phyloP scores from a whole-genome alignment of 306 rosid genomes.

The Neltuma alba region DNA sequence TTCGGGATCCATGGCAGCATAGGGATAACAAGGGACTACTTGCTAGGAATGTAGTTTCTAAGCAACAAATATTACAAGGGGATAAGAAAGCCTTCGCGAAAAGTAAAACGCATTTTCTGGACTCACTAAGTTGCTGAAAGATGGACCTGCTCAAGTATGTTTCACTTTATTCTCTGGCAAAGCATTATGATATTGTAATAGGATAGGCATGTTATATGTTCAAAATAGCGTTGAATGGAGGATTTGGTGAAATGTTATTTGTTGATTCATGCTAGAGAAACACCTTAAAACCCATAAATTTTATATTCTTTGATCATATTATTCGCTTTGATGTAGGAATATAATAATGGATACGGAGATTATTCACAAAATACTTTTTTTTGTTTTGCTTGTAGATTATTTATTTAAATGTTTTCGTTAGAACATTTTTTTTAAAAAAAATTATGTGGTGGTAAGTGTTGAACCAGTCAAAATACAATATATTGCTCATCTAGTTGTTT shows the following conservation, averaged over 20 bases:
- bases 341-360: background rate
- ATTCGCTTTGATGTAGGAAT: background rate
- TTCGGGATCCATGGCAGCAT: slow-evolving; percentile 57
- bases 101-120: slow-evolving; percentile 10
- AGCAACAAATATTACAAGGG: background rate
- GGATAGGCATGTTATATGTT: background rate
- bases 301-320: background rate
- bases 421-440: background rate
- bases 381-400: background rate
- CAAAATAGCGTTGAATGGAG: slow-evolving; percentile 7
- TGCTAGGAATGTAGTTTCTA: slow-evolving; percentile 29
- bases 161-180: slow-evolving; percentile 1
- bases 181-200: slow-evolving; percentile 9
- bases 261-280: slow-evolving; percentile 24
- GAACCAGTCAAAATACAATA: too few species aligned
- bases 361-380: background rate
- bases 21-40: slow-evolving; percentile 29
- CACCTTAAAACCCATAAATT: background rate
- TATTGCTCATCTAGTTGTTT: too few species aligned
- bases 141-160: slow-evolving; percentile 21
- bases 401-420: too few species aligned
- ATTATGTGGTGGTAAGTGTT: too few species aligned
- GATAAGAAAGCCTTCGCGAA: slow-evolving; percentile 19
- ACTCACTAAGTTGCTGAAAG: background rate
- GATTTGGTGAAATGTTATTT: slow-evolving; percentile 27